Evolutionary conservation across 2,329 filamentous ascomycete species (phyloP).

Genomic region (Penicillium decumbens): DNA sequence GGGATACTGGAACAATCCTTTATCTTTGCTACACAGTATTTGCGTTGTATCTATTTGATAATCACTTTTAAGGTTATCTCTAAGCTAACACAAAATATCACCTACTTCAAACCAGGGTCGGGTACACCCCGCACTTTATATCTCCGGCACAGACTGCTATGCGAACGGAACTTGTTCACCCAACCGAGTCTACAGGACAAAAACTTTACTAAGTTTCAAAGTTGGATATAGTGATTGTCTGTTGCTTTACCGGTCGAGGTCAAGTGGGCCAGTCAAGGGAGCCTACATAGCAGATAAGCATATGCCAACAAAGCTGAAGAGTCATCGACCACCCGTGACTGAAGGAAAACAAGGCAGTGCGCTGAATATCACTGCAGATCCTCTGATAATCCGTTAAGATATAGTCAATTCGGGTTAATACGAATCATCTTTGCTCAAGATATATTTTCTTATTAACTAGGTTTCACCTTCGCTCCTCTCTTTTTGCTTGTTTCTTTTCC

Average conservation of each 20-base stretch:
- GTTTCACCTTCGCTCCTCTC: too few species aligned
- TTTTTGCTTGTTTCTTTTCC: too few species aligned
- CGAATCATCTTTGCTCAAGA: too few species aligned
- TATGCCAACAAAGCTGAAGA: neutral
- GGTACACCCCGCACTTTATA: neutral
- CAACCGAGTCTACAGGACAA: neutral
- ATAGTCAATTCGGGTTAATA: too few species aligned
- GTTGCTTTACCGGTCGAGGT: neutral
- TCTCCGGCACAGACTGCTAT: neutral
- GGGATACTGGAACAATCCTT: too few species aligned
- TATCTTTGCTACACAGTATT: too few species aligned
- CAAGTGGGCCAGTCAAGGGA: neutral
- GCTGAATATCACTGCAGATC: neutral
- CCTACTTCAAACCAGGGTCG: neutral
- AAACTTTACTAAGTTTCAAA: neutral
- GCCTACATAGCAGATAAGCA: neutral
- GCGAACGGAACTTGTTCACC: neutral
- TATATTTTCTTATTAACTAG: too few species aligned
- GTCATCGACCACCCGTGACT: neutral
- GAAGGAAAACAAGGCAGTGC: neutral
- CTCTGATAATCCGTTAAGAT: neutral
- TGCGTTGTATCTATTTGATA: too few species aligned
- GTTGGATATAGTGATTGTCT: neutral
- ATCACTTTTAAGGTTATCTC: neutral
- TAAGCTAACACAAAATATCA: neutral